Base-by-base conservation (phyloP, 1,139 yeast genomes). In the Protomyces macrosporus region DNA sequence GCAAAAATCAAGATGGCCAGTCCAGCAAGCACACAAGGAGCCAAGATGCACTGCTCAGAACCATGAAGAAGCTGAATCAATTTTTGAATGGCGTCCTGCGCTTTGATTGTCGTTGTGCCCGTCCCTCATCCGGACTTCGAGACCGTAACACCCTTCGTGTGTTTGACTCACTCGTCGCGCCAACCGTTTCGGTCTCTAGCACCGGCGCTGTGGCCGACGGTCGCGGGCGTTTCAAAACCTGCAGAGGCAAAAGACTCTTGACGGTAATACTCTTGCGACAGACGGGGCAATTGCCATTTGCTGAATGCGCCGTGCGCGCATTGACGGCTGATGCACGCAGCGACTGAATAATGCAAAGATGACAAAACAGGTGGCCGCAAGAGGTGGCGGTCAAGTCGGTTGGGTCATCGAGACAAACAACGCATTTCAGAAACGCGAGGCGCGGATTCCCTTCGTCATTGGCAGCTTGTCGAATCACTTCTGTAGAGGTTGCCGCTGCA, bases 361-460 rank as follows among this genome's bases (percentile, higher is more conserved):
- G 63, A 16, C 63, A 60, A 48, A 54, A 60, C 2, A 60, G 34
- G n/a, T 60, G 58, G 9, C 63, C 63, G 35, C 63, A 60, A 6
- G 57, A 30, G 48, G 63, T 60, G 23, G 63, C 63, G 2, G 63
- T 54, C 39, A 60, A 52, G 32, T 60, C 63, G 16, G 63, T 60
- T 14, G 63, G 63, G 3, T 40, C 23, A 16, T 60, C 63, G n/a
- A 60, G 48, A 36, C 63, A 60, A 10, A 60, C 53, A 50, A 60
- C 63, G 33, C 63, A 60, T 30, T 45, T 53, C 39, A 60, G n/a
- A 33, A 35, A 40, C n/a, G 56, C 40, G 6, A 58, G 56, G n/a
- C 62, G 62, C 12, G 62, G 56, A 52, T 58, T 56, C 34, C 45
- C 52, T 16, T 53, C 30, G 30, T 50, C 54, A 12, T 57, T 57